Percentiles rank a stretch among this genome's conserved stretches.
Conservation (phyloP, 108 stramenopile species). For the Cyclotella kingstonii region DNA sequence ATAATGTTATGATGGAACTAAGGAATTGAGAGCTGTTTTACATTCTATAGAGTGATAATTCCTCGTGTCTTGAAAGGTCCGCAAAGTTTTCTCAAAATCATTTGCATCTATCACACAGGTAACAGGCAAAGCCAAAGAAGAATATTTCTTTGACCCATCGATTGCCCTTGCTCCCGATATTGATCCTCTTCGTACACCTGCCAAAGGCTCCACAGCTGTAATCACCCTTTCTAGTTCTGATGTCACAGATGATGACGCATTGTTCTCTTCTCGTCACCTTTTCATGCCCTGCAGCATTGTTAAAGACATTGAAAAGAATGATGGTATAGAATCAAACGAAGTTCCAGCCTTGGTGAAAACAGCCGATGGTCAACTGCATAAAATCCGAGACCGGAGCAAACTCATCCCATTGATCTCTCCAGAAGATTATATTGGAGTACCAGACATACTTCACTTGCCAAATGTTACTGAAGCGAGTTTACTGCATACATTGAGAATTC, state of each 20-base stretch:
- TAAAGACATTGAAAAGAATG: constrained; percentile 58
- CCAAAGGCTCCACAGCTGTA: constrained; percentile 9
- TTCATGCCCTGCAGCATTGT: constrained; percentile 80
- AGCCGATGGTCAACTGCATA: constrained; percentile 77
- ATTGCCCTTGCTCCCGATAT: constrained; percentile 46
- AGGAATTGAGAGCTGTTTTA: no score
- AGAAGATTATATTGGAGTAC: constrained; percentile 73
- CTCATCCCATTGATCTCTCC: constrained; percentile 57
- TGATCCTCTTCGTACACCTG: constrained; percentile 21
- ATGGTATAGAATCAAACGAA: constrained; percentile 14
- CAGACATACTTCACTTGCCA: constrained; percentile 82
- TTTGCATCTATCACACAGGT: no score
- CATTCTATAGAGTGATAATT: no score
- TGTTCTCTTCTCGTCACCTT: constrained; percentile 63
- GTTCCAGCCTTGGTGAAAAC: constrained; percentile 83
- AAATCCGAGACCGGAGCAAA: constrained; percentile 58
- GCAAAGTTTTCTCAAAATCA: no score
- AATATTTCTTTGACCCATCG: constrained; percentile 84
- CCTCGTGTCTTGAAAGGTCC: no score
- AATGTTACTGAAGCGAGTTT: constrained; percentile 82
- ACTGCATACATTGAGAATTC: constrained; percentile 81
- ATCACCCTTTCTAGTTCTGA: background rate
- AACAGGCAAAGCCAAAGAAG: constrained; percentile 80
- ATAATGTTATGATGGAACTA: no score
- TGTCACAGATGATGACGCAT: constrained; percentile 21